Conservation (phyloP, 1,139 yeast species). For the Magnusiomyces ingens region DNA sequence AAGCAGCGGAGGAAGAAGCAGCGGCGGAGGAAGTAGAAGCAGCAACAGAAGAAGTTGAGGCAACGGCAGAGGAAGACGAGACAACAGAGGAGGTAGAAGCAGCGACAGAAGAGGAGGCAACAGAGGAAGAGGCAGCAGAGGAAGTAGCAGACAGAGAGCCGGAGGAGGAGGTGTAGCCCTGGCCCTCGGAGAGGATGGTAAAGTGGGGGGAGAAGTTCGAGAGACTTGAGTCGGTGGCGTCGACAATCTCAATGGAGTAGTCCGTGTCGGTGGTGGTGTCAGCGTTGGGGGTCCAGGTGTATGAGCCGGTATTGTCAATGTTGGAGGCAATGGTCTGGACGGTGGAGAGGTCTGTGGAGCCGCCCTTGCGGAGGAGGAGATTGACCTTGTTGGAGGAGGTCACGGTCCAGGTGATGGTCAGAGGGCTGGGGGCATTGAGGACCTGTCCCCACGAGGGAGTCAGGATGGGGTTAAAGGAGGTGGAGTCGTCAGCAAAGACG, state of each 20-base stretch:
- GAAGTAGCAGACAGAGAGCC: conserved; percentile 23
- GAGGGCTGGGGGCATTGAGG: conserved; percentile 23
- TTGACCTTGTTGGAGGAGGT: conserved; percentile 26
- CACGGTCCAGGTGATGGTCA: conserved; percentile 29
- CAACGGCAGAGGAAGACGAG: conserved; percentile 6
- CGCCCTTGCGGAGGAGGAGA: conserved; percentile 28
- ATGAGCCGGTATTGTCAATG: conserved; percentile 28
- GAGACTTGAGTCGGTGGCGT: conserved; percentile 9
- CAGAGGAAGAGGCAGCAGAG: conserved; percentile 18
- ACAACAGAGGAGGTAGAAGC: conserved; percentile 14
- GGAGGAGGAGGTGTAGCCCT: conserved; percentile 21
- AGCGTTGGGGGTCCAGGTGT: conserved; percentile 28
- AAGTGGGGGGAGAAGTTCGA: conserved; percentile 31
- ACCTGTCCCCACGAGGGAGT: conserved; percentile 28
- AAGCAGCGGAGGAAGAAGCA: conserved; percentile 11
- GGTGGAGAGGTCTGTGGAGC: conserved; percentile 22
- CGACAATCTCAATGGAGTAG: conserved; percentile 32
- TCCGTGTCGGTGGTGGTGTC: conserved; percentile 22
- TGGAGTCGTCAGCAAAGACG: conserved; percentile 3
- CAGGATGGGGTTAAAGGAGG: conserved; percentile 24
- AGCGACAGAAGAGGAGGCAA: conserved; percentile 21
- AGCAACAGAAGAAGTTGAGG: conserved; percentile 18
- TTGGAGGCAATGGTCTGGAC: conserved; percentile 26
- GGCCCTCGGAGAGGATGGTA: conserved; percentile 25
- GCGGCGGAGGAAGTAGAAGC: conserved; percentile 18